Percentiles rank a stretch among this genome's conserved stretches.
These are phyloP conservation scores for Trichoderma sp. DNA, from an alignment of 2,329 filamentous ascomycete species.

Conservation along the genomic window DNA sequence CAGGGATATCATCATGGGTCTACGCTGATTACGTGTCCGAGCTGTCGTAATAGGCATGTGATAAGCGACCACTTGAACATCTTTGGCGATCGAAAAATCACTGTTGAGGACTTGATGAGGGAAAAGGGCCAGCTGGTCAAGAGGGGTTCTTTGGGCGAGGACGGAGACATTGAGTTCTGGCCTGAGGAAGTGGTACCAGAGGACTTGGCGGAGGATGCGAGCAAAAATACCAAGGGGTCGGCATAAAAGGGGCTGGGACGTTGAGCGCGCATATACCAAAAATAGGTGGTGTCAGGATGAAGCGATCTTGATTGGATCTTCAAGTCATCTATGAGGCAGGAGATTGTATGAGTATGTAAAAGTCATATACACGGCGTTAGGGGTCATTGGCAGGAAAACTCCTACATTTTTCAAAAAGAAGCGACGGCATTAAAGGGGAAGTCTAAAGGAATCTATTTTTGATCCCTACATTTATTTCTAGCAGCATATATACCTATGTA, in stretches of 20 bases:
- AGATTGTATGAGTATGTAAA: slow-evolving; percentile 11
- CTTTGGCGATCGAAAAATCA: slow-evolving; percentile 69
- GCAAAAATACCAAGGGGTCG: slow-evolving; percentile 1
- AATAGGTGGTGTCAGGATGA: neutral
- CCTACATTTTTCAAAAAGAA: neutral
- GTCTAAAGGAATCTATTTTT: neutral
- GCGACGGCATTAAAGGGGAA: neutral
- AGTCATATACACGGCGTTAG: slow-evolving; percentile 15
- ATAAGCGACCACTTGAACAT: slow-evolving; percentile 87
- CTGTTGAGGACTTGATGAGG: slow-evolving; percentile 74
- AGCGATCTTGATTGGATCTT: neutral
- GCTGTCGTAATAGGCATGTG: slow-evolving; percentile 83
- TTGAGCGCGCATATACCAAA: neutral
- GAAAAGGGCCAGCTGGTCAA: slow-evolving; percentile 75
- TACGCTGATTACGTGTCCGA: slow-evolving; percentile 83
- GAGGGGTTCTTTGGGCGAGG: slow-evolving; percentile 68
- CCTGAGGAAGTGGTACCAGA: slow-evolving; percentile 58
- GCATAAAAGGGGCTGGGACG: neutral
- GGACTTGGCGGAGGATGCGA: slow-evolving; percentile 26
- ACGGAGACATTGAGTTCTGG: slow-evolving; percentile 93
- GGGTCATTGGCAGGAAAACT: neutral
- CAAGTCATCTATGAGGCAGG: neutral
- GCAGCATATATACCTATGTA: neutral
- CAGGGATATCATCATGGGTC: slow-evolving; percentile 94
- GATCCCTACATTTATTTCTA: slow-evolving; percentile 1